Conservation (phyloP, 129 eudicot species). For the Helichrysum umbraculigerum region DNA sequence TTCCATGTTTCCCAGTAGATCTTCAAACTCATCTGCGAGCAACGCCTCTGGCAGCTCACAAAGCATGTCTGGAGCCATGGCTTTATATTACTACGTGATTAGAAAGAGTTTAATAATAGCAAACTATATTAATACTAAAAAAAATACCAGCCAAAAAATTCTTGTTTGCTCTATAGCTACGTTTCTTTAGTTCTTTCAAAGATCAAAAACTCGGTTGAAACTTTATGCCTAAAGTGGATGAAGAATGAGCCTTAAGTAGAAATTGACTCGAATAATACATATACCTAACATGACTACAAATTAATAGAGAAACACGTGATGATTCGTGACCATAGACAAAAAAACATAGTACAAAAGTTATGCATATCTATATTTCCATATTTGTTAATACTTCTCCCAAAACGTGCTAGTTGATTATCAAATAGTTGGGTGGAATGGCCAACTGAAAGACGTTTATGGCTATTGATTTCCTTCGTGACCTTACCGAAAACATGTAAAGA, state of each 20-base stretch:
- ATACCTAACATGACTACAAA: constrained; percentile 23
- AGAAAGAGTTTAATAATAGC: no score
- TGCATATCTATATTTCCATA: background rate
- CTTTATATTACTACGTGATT: background rate
- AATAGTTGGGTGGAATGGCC: background rate
- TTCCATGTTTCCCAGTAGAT: constrained; percentile 28
- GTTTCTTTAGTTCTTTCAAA: background rate
- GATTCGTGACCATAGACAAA: constrained; percentile 16
- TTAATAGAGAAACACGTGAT: constrained; percentile 25
- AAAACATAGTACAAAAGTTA: constrained; percentile 10
- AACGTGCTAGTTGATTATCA: background rate
- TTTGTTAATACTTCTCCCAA: background rate
- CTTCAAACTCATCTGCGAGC: constrained; percentile 28
- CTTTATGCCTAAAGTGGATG: constrained; percentile 19
- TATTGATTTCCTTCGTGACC: background rate
- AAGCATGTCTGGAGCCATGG: constrained; percentile 24
- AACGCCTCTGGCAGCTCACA: constrained; percentile 21
- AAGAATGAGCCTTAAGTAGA: constrained; percentile 37
- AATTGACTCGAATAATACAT: constrained; percentile 23
- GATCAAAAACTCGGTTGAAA: constrained; percentile 19
- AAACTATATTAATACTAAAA: background rate
- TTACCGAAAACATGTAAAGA: background rate
- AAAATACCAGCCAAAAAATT: background rate
- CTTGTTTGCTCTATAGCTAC: no score
- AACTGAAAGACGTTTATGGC: background rate